A percentile compares a stretch with the other conserved stretches of the same genome.
These are phyloP conservation scores for Mortierella claussenii DNA, from an alignment of 192 early-diverging fungal species.

Conservation along the genomic window DNA sequence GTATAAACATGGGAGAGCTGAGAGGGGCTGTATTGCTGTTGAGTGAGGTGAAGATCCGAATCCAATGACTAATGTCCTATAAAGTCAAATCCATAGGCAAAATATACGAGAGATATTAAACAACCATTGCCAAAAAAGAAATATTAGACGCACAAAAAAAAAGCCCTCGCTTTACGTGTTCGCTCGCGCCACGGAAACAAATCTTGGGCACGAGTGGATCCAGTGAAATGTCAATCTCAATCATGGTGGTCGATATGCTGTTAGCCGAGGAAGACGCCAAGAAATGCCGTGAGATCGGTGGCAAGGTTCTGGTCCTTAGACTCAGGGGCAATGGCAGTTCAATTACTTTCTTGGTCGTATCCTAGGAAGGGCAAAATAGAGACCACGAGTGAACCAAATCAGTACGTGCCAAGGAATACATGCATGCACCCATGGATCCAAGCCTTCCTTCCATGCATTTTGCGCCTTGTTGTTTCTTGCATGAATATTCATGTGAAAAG, in stretches of 20 bases:
- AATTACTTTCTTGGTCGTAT: constrained; percentile 39
- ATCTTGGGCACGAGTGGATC: constrained; percentile 26
- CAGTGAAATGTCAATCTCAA: constrained; percentile 15
- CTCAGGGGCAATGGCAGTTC: constrained; percentile 21
- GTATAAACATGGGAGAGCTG: constrained; percentile 2
- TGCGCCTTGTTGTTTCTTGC: too few relatives aligned
- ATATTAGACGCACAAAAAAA: background rate
- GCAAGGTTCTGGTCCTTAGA: constrained; percentile 7
- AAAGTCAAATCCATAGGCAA: background rate
- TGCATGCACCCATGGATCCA: too few relatives aligned
- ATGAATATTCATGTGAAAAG: too few relatives aligned
- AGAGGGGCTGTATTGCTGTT: constrained; percentile 8
- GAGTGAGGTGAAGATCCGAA: constrained; percentile 39
- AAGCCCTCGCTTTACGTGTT: constrained; percentile 21
- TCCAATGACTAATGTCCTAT: constrained; percentile 46
- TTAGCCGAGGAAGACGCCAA: constrained; percentile 8
- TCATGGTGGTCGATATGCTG: constrained; percentile 23
- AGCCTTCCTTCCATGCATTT: too few relatives aligned
- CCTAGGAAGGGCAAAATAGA: constrained; percentile 14
- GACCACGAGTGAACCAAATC: too few relatives aligned
- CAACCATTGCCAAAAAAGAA: background rate
- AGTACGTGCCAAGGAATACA: too few relatives aligned
- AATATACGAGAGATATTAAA: background rate
- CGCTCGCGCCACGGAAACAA: constrained; percentile 39
- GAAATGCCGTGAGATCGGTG: constrained; percentile 11